Evolutionary conservation across 257 asterid species (phyloP), one percentile per base, ranked within the genome.

Genomic region (Solanum bulbocastanum): DNA sequence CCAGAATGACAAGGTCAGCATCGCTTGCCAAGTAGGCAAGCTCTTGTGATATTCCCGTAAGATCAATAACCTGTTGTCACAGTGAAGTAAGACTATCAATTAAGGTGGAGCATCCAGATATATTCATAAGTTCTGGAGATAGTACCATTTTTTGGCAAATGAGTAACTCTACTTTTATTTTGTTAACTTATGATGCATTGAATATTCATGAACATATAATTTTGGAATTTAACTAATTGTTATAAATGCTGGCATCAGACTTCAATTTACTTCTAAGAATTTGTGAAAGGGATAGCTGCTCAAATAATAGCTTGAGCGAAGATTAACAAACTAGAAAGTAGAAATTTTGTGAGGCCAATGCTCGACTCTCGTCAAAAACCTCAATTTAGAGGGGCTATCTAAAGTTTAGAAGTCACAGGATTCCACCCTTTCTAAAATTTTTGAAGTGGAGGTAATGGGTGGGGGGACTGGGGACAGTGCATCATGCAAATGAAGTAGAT

Each of bases 1-100:
- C 99, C 94, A 94, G 32, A 90, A 97, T 88, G 88, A 97, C 96
- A n/a, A 97, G 93, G 91, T 97, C 99, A 4, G 98, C 98, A 88
- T 93, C 99, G 91, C 93, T 92, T 68, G 98, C 96, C 85, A 96
- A 90, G 92, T 95, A 93, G 84, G 99, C 98, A 78, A 97, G 95
- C 92, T 97, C 98, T 93, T 93, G 99, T 71, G 99, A 96, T 90
- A 96, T 88, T 90, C 98, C 92, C 39, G 94, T 84, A 86, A 97
- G 99, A 92, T 97, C 98, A 87, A 97, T 93, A 69, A 97, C 98
- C 98, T 95, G 90, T 65, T 84, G 83, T 68, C 52, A 88, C 25
- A 86, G 74, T 83, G 35, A 79, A 79, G 40, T 79, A 27, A 12
- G 85, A 25, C 66, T 79, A 66, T 46, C 85, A 79, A 16, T 46